phyloP scores from a whole-genome alignment of 2,329 filamentous ascomycete species.

The Xylaria sp. region DNA sequence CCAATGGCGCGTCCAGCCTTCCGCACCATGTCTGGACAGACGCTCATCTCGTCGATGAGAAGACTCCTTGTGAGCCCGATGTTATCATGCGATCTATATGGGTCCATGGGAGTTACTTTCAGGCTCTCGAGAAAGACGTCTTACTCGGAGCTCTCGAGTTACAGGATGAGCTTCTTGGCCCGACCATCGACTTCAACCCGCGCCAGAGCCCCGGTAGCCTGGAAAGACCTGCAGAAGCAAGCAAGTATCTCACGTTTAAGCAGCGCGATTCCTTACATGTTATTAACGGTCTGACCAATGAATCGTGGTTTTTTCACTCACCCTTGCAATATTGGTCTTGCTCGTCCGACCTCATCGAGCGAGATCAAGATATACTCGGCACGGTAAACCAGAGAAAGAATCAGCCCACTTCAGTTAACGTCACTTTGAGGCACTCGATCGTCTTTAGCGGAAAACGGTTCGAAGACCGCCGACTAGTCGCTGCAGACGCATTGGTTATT shows the following conservation, averaged over 20 bases:
- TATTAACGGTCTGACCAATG: constrained; percentile 68
- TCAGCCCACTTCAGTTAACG: constrained; percentile 74
- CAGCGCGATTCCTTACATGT: constrained; percentile 68
- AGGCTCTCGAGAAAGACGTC: constrained; percentile 74
- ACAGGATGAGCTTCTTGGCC: constrained; percentile 75
- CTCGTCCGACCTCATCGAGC: constrained; percentile 66
- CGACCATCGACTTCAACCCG: constrained; percentile 67
- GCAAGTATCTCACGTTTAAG: constrained; percentile 53
- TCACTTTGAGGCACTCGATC: constrained; percentile 80
- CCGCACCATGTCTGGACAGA: constrained; percentile 86
- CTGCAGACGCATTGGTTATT: constrained; percentile 81
- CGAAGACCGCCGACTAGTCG: constrained; percentile 72
- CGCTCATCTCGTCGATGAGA: constrained; percentile 70
- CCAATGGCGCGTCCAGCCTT: constrained; percentile 75
- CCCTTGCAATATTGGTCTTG: constrained; percentile 84
- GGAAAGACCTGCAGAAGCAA: constrained; percentile 48
- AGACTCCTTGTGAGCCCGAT: constrained; percentile 66
- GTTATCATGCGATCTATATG: constrained; percentile 86
- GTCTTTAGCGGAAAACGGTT: constrained; percentile 87
- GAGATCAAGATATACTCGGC: constrained; percentile 70
- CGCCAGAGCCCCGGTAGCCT: constrained; percentile 50
- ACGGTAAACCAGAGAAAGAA: constrained; percentile 76
- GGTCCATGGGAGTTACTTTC: constrained; percentile 85
- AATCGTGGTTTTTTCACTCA: constrained; percentile 84
- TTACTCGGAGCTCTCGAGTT: constrained; percentile 74